phyloP scores from a whole-genome alignment of 768 basidiomycete genomes.

The Pulveroboletus sp. region DNA sequence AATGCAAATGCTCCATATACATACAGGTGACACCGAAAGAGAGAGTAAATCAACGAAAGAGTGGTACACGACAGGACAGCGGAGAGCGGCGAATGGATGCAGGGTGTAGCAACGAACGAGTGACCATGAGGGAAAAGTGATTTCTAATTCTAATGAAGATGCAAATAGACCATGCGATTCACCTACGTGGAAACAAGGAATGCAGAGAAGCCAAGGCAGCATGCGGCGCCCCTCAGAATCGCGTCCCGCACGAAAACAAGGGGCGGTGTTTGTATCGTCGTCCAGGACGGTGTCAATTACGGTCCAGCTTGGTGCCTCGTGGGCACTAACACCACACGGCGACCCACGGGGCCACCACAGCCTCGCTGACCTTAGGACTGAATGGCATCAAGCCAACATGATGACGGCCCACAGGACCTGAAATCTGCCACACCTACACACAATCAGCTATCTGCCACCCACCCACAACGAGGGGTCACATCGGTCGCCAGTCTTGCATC shows the following conservation, averaged over 20 bases:
- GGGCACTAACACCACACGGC: slow-evolving; percentile 10
- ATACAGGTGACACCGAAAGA: not conserved
- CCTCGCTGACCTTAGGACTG: not conserved
- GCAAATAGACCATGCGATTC: not conserved
- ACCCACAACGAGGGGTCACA: too few relatives aligned
- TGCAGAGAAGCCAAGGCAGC: not conserved
- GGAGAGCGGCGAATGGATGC: not conserved
- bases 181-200: not conserved
- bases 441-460: too few relatives aligned
- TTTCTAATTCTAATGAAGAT: not conserved
- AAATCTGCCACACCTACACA: not conserved
- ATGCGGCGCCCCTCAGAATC: not conserved
- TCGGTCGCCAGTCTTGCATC: too few relatives aligned
- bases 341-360: not conserved
- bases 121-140: not conserved
- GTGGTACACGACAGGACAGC: slow-evolving; percentile 12
- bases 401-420: not conserved
- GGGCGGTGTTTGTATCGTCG: not conserved
- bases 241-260: slow-evolving; percentile 13
- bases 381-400: slow-evolving; percentile 16
- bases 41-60: slow-evolving; percentile 16
- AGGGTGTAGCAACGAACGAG: slow-evolving; percentile 1
- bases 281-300: not conserved
- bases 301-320: slow-evolving; percentile 4
- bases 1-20: slow-evolving; percentile 5